These are phyloP conservation scores for Neocucurbitaria cava DNA, from an alignment of 2,329 filamentous ascomycete species.

Conservation along the genomic window DNA sequence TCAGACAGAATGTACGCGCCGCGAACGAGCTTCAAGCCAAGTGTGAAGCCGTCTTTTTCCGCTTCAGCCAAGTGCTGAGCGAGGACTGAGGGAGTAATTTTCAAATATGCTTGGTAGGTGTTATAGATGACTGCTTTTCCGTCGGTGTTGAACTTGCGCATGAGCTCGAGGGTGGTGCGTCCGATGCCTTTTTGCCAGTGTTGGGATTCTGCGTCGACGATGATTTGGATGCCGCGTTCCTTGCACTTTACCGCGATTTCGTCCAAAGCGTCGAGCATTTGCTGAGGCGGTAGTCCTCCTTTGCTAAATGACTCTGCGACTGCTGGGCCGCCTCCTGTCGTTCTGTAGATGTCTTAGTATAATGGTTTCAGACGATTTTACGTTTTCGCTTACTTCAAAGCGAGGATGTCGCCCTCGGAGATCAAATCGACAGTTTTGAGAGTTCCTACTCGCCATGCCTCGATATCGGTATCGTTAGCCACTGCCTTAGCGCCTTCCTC, in stretches of 20 bases:
- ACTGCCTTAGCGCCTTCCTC: constrained; percentile 1
- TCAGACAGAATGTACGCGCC: constrained; percentile 64
- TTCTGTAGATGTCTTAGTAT: constrained; percentile 34
- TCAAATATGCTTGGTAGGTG: constrained; percentile 66
- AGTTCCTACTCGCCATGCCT: constrained; percentile 40
- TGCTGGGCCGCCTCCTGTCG: constrained; percentile 53
- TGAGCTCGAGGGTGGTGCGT: constrained; percentile 64
- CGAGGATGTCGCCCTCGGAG: constrained; percentile 39
- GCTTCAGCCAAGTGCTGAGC: constrained; percentile 56
- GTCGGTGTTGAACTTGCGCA: constrained; percentile 61
- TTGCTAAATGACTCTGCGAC: constrained; percentile 51
- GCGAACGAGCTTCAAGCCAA: constrained; percentile 64
- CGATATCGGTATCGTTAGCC: constrained; percentile 42
- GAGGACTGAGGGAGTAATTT: constrained; percentile 53
- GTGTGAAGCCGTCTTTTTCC: constrained; percentile 56
- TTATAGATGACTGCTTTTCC: constrained; percentile 69
- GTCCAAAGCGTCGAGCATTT: constrained; percentile 53
- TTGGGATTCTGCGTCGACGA: constrained; percentile 58
- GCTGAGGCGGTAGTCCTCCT: constrained; percentile 46
- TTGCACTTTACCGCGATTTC: constrained; percentile 52
- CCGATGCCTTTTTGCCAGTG: constrained; percentile 51
- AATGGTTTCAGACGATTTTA: not conserved
- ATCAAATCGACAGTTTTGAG: constrained; percentile 40
- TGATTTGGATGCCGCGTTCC: constrained; percentile 51
- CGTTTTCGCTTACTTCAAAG: constrained; percentile 32